Evolutionary conservation across 2,329 filamentous ascomycete species (phyloP).

Genomic region (Berkeleyomyces basicola): DNA sequence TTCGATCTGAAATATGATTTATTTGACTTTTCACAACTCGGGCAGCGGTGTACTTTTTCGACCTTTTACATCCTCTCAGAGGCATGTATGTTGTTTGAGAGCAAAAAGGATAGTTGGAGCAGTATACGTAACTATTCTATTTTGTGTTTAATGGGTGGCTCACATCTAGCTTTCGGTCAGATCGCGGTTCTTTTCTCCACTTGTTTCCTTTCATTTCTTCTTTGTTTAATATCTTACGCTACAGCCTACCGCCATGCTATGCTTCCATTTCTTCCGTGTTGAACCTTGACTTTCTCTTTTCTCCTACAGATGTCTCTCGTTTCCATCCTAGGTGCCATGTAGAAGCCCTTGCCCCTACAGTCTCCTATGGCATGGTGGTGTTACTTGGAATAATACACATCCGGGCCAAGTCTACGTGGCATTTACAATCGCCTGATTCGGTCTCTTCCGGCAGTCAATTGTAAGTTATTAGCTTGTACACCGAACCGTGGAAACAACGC

Average conservation of each 20-base stretch:
- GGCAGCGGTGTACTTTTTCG: background rate
- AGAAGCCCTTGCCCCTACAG: background rate
- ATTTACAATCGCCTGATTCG: background rate
- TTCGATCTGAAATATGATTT: background rate
- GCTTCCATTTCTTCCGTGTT: background rate
- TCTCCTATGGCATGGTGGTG: background rate
- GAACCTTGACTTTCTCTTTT: slow-evolving; percentile 1
- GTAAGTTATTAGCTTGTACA: background rate
- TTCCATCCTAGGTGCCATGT: background rate
- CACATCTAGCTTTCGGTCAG: background rate
- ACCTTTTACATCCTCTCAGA: background rate
- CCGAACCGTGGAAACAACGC: no score
- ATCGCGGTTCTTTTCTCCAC: background rate
- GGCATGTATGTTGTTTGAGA: background rate
- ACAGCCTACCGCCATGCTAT: background rate
- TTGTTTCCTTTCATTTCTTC: background rate
- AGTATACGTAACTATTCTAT: background rate
- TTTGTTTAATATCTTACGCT: slow-evolving; percentile 2
- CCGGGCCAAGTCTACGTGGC: background rate
- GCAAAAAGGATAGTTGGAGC: background rate
- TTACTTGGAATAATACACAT: background rate
- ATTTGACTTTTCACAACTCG: background rate
- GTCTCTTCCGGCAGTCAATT: background rate
- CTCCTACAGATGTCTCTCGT: background rate
- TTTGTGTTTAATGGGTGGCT: background rate